Percentiles rank a stretch among this genome's conserved stretches.
phyloP scores from a whole-genome alignment of 2,329 filamentous ascomycete genomes.

The Blumeria graminis region DNA sequence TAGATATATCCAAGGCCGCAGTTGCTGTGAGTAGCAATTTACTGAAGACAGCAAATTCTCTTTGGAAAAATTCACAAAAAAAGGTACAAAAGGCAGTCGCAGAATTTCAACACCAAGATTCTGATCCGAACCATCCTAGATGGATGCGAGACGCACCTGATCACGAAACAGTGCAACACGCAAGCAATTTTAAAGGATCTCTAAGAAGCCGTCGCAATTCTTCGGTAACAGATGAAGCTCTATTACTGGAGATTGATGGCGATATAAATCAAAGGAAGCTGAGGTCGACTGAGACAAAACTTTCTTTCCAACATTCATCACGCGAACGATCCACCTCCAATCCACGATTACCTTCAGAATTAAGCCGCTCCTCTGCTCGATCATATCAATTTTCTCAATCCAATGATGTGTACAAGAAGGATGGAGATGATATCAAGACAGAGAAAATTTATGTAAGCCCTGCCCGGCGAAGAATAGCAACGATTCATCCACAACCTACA shows the following conservation, averaged over 20 bases:
- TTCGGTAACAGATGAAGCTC: slow-evolving; percentile 41
- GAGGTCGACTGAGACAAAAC: slow-evolving; percentile 10
- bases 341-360: slow-evolving; percentile 19
- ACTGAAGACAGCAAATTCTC: slow-evolving; percentile 78
- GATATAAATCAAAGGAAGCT: slow-evolving; percentile 24
- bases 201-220: slow-evolving; percentile 2
- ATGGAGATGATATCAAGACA: slow-evolving; percentile 45
- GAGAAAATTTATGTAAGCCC: slow-evolving; percentile 73
- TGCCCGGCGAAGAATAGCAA: slow-evolving; percentile 49
- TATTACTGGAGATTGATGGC: slow-evolving; percentile 49
- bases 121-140: slow-evolving; percentile 59
- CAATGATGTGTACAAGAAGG: not conserved
- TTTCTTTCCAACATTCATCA: slow-evolving; percentile 7
- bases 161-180: slow-evolving; percentile 3
- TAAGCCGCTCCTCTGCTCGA: slow-evolving; percentile 15
- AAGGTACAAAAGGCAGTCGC: slow-evolving; percentile 79
- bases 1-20: slow-evolving; percentile 58
- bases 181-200: slow-evolving; percentile 4
- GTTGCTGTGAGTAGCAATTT: slow-evolving; percentile 61
- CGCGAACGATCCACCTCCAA: slow-evolving; percentile 27
- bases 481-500: slow-evolving; percentile 16
- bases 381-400: not conserved
- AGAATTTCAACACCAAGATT: slow-evolving; percentile 51
- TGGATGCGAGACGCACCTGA: slow-evolving; percentile 64
- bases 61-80: slow-evolving; percentile 91